phyloP scores from a whole-genome alignment of 2,329 filamentous ascomycete species.

The Talaromyces sp. region DNA sequence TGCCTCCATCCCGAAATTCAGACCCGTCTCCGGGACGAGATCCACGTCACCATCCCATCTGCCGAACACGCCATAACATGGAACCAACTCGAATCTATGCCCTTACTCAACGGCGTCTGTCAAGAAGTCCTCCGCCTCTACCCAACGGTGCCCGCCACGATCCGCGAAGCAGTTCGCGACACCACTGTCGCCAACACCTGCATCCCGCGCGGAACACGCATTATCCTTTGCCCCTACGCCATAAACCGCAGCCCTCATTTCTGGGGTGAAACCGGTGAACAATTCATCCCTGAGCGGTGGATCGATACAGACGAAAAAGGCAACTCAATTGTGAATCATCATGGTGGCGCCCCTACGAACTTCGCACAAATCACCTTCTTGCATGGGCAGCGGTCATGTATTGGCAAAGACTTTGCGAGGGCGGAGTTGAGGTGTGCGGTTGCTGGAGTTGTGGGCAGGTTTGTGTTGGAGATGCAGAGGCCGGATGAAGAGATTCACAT shows the following conservation, averaged over 20 bases:
- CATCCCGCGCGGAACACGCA: slow-evolving; percentile 65
- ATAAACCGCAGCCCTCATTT: slow-evolving; percentile 65
- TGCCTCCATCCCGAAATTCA: slow-evolving; percentile 50
- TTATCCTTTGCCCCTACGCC: slow-evolving; percentile 65
- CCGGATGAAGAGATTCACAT: slow-evolving; percentile 36
- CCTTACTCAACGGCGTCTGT: slow-evolving; percentile 73
- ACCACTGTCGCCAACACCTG: slow-evolving; percentile 59
- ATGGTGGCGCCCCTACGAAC: slow-evolving; percentile 40
- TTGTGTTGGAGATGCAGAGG: slow-evolving; percentile 36
- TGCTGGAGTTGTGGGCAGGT: slow-evolving; percentile 37
- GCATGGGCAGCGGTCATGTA: slow-evolving; percentile 38
- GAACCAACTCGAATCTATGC: slow-evolving; percentile 60
- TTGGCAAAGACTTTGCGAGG: slow-evolving; percentile 43
- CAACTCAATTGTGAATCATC: slow-evolving; percentile 50
- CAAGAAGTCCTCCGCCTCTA: slow-evolving; percentile 62
- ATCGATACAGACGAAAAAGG: slow-evolving; percentile 56
- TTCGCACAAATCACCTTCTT: slow-evolving; percentile 40
- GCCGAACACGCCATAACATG: slow-evolving; percentile 27
- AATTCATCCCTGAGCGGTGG: slow-evolving; percentile 78
- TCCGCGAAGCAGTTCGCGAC: slow-evolving; percentile 39
- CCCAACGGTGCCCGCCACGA: slow-evolving; percentile 39
- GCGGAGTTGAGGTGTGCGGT: slow-evolving; percentile 40
- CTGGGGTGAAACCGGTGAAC: slow-evolving; percentile 69
- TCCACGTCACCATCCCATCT: slow-evolving; percentile 46
- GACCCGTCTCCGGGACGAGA: slow-evolving; percentile 48